Evolutionary conservation across 2,329 filamentous ascomycete genomes (phyloP).

Genomic region (Atkinsonella texensis): DNA sequence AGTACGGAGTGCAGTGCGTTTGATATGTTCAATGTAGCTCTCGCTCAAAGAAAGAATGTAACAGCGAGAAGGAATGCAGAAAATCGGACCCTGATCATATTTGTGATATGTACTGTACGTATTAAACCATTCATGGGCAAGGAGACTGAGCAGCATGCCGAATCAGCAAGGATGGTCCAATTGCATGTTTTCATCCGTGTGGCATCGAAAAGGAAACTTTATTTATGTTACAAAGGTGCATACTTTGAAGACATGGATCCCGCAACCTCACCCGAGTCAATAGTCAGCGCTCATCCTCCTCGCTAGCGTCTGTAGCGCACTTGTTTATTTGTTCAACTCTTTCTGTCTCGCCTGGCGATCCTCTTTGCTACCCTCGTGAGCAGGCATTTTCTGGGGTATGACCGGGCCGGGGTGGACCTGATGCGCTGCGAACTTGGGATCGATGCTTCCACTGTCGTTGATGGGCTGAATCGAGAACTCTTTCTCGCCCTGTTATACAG

Average conservation of each 20-base stretch:
- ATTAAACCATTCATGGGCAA: no score
- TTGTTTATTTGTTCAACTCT: slow-evolving; percentile 48
- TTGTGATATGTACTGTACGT: no score
- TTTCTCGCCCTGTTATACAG: slow-evolving; percentile 24
- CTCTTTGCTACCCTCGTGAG: slow-evolving; percentile 51
- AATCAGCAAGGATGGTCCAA: no score
- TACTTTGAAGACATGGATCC: not conserved
- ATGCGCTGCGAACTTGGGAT: slow-evolving; percentile 38
- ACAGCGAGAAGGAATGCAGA: no score
- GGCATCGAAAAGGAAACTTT: not conserved
- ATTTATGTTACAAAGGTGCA: not conserved
- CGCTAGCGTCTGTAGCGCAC: not conserved
- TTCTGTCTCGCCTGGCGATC: slow-evolving; percentile 53
- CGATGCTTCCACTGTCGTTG: slow-evolving; percentile 28
- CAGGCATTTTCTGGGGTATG: slow-evolving; percentile 39
- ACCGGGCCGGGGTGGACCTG: slow-evolving; percentile 47
- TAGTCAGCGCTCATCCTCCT: no score
- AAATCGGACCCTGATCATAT: no score
- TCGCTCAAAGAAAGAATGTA: no score
- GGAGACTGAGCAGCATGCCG: no score
- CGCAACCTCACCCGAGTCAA: not conserved
- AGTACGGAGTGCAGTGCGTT: no score
- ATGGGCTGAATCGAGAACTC: slow-evolving; percentile 34
- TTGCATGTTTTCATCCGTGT: no score
- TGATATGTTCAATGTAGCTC: no score